Conservation (phyloP, 163 green algal species). For the Picocystis sp. region DNA sequence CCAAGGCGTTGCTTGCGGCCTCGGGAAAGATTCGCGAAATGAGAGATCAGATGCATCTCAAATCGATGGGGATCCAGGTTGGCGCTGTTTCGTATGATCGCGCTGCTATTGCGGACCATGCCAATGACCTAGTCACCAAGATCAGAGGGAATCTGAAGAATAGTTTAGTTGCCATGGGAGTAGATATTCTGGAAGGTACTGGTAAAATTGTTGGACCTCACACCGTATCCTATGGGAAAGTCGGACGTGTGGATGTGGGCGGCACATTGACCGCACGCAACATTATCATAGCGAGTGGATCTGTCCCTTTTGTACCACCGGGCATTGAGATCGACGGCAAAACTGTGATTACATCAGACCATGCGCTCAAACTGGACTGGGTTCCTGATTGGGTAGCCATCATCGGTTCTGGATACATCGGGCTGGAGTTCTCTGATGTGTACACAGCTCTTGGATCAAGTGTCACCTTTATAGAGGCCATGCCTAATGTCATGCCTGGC, state of each 20-base stretch:
- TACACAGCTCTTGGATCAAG: conserved; percentile 87
- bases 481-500: conserved; percentile 92
- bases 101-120: conserved; percentile 80
- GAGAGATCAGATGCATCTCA: conserved; percentile 71
- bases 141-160: conserved; percentile 84
- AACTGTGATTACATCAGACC: conserved; percentile 95
- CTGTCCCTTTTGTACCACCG: conserved; percentile 87
- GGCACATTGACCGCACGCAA: conserved; percentile 70
- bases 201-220: conserved; percentile 68
- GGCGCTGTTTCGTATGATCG: conserved; percentile 71
- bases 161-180: conserved; percentile 76
- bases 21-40: conserved; percentile 78
- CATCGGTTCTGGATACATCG: conserved; percentile 97
- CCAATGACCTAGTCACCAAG: conserved; percentile 64
- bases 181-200: conserved; percentile 82
- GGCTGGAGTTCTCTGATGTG: conserved; percentile 91
- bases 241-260: conserved; percentile 78
- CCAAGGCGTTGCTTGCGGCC: conserved; percentile 92
- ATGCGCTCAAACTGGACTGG: conserved; percentile 97
- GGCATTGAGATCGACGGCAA: conserved; percentile 92
- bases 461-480: conserved; percentile 93
- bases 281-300: conserved; percentile 97
- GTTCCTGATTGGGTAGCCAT: conserved; percentile 95
- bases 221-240: conserved; percentile 78
- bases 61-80: conserved; percentile 79